Evolutionary conservation across 352 stramenopile species (phyloP), one percentile per base, ranked within the genome.

Genomic region (Phytophthora rubi): DNA sequence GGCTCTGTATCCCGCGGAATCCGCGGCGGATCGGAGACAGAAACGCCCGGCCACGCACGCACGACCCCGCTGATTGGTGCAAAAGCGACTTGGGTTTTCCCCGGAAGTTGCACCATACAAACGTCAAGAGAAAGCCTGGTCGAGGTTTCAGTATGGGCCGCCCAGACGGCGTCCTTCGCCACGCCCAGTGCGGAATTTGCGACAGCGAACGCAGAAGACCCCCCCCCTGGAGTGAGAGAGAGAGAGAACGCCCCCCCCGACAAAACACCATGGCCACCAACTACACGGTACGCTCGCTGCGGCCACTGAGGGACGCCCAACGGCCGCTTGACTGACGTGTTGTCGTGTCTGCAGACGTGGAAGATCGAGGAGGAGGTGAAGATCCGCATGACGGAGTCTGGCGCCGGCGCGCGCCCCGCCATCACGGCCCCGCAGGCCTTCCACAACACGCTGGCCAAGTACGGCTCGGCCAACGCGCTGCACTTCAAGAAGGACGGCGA

Each of bases 341-440:
- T 52, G 55, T 39, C 21, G 18, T 53, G 12, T 4, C 21, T 42
- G 15, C 54, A 88, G 86, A 94, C 88, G 53, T 96, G 86, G 88
- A 93, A 94, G 47, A 92, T 93, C 58, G 75, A 96, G n/a, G 86
- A 91, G 23, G 86, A 96, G 68, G 86, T 96, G 26, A 81, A 91
- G 69, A 66, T 96, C 57, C 86, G 86, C 69, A 74, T 88, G 70
- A 78, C 73, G 33, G 79, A 86, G 51, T 78, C 78, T 4, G 88
- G 85, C 44, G 32, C 73, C n/a, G 85, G 73, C 10, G 74, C 82
- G 8, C 48, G 76, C 8, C 57, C 71, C 53, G 76, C 86, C 21
- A 78, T 79, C 16, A 92, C 89, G 12, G 73, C 90, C 37, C 53
- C 80, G 23, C 67, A 91, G 57, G 74, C 67, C n/a, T 89, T 96